Evolutionary conservation across 352 stramenopile genomes (phyloP), one percentile per base, ranked within the genome.

Genomic region (Pythium monospermum): DNA sequence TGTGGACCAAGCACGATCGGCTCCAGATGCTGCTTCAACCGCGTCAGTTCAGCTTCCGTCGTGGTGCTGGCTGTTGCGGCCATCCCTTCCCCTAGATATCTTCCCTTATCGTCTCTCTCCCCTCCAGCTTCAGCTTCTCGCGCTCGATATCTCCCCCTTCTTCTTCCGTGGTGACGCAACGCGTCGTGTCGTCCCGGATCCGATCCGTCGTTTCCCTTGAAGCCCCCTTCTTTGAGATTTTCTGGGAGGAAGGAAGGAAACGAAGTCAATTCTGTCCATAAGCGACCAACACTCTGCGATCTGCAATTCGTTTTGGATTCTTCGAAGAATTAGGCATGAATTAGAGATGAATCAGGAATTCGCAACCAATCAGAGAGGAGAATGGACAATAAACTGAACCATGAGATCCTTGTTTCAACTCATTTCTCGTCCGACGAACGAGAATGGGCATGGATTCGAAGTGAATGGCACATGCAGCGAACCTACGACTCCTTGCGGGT

Each of bases 21-120:
- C 44, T 86, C 69, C 50, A 91, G 63, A 35, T 53, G 61, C 40
- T 72, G 56, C 68, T 80, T 85, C 38, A 91, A 77, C 26, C 73
- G 69, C 53, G 81, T 69, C 50, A 91, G 67, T 68, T 87, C 80
- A 36, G 50, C 63, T 49, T 76, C 64, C 30, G 44, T 42, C 35
- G 41, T 48, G 43, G 40, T 36, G 30, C 40, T 44, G 30, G 59
- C 60, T 57, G 66, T 49, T 64, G 66, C 45, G 45, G 25, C 23
- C 31, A 15, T 13, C 51, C 31, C 36, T 49, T 8, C 44, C 39
- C 27, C 25, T 27, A 16, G 38, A n/a, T 11, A 38, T 48, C 39
- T 26, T 23, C 38, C 19, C 23, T 23, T n/a, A 33, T 15, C 6
- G 28, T 37, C 30, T 49, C 50, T 44, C 31, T 37, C 11, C 35